Evolutionary conservation across 345 rosid genomes (phyloP).

Genomic region (Diplotaxis tenuifolia): DNA sequence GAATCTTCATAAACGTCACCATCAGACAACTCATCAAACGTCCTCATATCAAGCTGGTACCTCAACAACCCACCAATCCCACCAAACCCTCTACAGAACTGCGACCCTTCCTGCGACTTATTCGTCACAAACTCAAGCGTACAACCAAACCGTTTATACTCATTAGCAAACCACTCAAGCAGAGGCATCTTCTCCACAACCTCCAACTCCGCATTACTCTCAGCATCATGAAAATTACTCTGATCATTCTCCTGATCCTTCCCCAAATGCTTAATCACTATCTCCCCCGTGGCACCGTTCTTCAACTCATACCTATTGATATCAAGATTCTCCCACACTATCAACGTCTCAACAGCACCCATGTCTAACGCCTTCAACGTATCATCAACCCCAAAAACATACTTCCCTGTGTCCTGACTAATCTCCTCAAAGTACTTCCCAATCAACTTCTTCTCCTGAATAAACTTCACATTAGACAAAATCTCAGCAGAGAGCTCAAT

Average conservation of each 20-base stretch:
- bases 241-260: conserved; percentile 74
- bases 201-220: conserved; percentile 61
- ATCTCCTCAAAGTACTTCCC: conserved; percentile 95
- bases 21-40: conserved; percentile 74
- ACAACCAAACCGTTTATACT: conserved; percentile 83
- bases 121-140: conserved; percentile 80
- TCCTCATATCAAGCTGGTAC: conserved; percentile 82
- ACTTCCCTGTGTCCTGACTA: conserved; percentile 86
- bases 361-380: conserved; percentile 75
- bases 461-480: conserved; percentile 81
- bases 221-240: conserved; percentile 64
- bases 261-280: conserved; percentile 61
- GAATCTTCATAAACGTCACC: conserved; percentile 68
- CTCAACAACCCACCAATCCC: conserved; percentile 91
- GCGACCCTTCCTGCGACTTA: conserved; percentile 94
- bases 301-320: conserved; percentile 62
- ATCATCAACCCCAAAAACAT: conserved; percentile 83
- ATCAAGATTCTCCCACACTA: conserved; percentile 90
- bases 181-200: conserved; percentile 69
- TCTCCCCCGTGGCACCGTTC: conserved; percentile 59
- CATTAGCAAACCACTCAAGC: conserved; percentile 94
- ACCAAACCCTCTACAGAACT: conserved; percentile 86
- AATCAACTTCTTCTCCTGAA: conserved; percentile 81
- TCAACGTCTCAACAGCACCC: conserved; percentile 90
- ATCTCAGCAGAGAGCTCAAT: conserved; percentile 84